phyloP scores from a whole-genome alignment of 768 basidiomycete genomes.

The Trametes maxima region DNA sequence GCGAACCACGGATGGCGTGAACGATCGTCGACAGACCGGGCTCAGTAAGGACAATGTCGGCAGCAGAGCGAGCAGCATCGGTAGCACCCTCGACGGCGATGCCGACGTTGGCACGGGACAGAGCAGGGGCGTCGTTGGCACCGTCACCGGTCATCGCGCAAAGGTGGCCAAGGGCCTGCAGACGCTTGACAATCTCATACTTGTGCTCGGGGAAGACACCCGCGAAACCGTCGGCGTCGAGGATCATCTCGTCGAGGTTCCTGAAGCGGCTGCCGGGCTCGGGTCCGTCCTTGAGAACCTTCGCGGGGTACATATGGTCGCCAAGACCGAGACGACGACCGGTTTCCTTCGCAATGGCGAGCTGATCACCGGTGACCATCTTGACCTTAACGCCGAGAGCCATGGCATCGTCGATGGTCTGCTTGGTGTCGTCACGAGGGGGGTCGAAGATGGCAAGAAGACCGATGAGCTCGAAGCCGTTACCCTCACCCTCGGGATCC shows the following conservation, averaged over 20 bases:
- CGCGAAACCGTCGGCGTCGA: constrained; percentile 99
- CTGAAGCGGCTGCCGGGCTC: constrained; percentile 81
- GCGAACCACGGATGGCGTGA: constrained; percentile 97
- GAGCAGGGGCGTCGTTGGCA: constrained; percentile 97
- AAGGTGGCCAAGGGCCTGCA: constrained; percentile 93
- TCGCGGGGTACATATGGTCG: constrained; percentile 99
- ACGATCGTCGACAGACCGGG: constrained; percentile 99
- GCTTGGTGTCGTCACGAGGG: constrained; percentile 97
- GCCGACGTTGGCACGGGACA: constrained; percentile 98
- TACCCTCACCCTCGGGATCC: constrained; percentile 84
- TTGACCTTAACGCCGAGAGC: constrained; percentile 97
- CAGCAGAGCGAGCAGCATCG: constrained; percentile 97
- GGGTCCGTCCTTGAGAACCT: constrained; percentile 98
- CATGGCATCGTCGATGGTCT: constrained; percentile 96
- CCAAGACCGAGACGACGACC: constrained; percentile 97
- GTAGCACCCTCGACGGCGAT: constrained; percentile 99
- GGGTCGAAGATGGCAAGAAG: constrained; percentile 98
- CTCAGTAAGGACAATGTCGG: constrained; percentile 97
- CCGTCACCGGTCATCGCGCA: constrained; percentile 99
- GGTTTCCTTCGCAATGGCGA: constrained; percentile 99
- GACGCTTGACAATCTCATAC: constrained; percentile 99
- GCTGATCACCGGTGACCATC: constrained; percentile 99
- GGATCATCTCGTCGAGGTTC: constrained; percentile 95
- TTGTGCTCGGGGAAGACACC: constrained; percentile 99
- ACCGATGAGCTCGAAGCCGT: constrained; percentile 97